phyloP scores from a whole-genome alignment of 208 protist species.

The Crithidia expoeki region DNA sequence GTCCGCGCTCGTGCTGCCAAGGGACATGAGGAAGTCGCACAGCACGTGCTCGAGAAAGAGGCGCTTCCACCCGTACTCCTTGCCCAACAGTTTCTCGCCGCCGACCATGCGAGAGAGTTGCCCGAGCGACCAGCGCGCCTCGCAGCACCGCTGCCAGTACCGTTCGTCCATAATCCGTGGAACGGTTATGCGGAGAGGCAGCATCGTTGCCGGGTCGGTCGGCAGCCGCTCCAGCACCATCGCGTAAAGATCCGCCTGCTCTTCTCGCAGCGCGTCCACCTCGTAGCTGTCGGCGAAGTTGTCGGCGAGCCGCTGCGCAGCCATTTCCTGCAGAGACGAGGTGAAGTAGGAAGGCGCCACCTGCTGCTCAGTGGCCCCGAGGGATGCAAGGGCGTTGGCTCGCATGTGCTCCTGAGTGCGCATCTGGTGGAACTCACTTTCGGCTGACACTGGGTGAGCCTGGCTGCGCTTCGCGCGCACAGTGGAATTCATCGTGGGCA shows the following conservation, averaged over 20 bases:
- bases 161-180: slow-evolving; percentile 44
- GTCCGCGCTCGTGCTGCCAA: slow-evolving; percentile 33
- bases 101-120: slow-evolving; percentile 61
- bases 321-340: slow-evolving; percentile 74
- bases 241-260: slow-evolving; percentile 64
- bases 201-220: slow-evolving; percentile 31
- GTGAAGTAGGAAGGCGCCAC: slow-evolving; percentile 72
- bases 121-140: slow-evolving; percentile 80
- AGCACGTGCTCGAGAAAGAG: slow-evolving; percentile 84
- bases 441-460: slow-evolving; percentile 7
- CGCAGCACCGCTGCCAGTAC: slow-evolving; percentile 77
- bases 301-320: slow-evolving; percentile 68
- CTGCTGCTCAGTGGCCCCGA: slow-evolving; percentile 33
- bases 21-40: slow-evolving; percentile 69
- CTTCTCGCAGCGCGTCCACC: slow-evolving; percentile 61
- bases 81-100: slow-evolving; percentile 39
- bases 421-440: slow-evolving; percentile 73
- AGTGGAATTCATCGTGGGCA: slow-evolving; percentile 2
- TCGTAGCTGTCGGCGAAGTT: slow-evolving; percentile 61
- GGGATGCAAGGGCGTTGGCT: slow-evolving; percentile 20
- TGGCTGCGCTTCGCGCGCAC: slow-evolving; percentile 19
- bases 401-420: slow-evolving; percentile 57
- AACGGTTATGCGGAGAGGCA: slow-evolving; percentile 64
- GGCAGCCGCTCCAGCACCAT: slow-evolving; percentile 69
- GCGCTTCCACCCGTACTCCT: slow-evolving; percentile 81